Conservation (phyloP, 495 filamentous ascomycete genomes). For the Diplogelasinospora grovesii region DNA sequence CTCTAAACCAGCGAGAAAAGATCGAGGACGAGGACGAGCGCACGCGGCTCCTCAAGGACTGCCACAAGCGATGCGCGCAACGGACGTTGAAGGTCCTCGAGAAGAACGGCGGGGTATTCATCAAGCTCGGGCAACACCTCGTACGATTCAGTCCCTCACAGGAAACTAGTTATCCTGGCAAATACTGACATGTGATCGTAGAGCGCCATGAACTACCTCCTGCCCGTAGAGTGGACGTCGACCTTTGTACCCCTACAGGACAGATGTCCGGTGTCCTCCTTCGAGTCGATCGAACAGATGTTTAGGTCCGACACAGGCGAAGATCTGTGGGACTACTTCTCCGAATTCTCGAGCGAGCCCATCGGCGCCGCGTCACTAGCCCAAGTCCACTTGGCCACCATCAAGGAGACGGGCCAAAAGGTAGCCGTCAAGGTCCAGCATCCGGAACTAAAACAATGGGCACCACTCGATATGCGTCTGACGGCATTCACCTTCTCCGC, state of each 20-base stretch:
- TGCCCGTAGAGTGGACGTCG: conserved; percentile 89
- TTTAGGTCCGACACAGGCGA: conserved; percentile 76
- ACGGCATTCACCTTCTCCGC: conserved; percentile 85
- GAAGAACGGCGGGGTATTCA: conserved; percentile 95
- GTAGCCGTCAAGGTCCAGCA: conserved; percentile 99
- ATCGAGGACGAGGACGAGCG: conserved; percentile 55
- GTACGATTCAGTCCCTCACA: conserved; percentile 26
- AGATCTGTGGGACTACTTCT: conserved; percentile 75
- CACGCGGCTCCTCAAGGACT: conserved; percentile 63
- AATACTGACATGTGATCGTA: conserved; percentile 12
- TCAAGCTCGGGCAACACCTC: conserved; percentile 95
- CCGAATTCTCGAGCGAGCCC: conserved; percentile 67
- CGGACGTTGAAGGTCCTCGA: conserved; percentile 82
- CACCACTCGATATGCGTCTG: conserved; percentile 77
- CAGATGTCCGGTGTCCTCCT: conserved; percentile 86
- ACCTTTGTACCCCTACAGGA: conserved; percentile 97
- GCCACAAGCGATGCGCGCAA: conserved; percentile 84
- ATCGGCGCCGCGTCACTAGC: conserved; percentile 92
- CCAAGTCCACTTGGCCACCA: conserved; percentile 86
- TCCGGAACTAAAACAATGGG: conserved; percentile 85
- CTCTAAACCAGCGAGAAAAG: conserved; percentile 60
- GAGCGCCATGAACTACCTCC: conserved; percentile 93
- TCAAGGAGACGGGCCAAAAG: conserved; percentile 75
- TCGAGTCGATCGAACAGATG: conserved; percentile 81
- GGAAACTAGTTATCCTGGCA: too few species aligned